These are phyloP conservation scores for Chamaecrista fasciculata DNA, from an alignment of 306 rosid genomes.

Conservation along the genomic window DNA sequence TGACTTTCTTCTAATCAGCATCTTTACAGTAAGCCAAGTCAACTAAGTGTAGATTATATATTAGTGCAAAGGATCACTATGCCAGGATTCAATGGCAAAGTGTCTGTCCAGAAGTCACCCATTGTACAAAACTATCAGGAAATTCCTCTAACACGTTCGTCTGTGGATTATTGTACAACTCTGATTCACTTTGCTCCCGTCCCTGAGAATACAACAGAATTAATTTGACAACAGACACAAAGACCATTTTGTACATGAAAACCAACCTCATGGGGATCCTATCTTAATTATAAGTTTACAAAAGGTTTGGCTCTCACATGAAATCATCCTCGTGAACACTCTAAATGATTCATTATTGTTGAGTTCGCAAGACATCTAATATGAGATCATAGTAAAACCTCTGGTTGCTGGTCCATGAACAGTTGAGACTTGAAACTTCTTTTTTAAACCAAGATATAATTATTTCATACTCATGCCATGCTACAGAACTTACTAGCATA, in stretches of 20 bases:
- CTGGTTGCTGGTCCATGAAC: background rate
- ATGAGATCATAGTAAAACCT: background rate
- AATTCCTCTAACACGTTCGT: conserved; percentile 61
- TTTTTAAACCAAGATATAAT: background rate
- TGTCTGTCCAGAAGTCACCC: conserved; percentile 71
- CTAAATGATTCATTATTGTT: background rate
- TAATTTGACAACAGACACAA: background rate
- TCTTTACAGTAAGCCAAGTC: conserved; percentile 24
- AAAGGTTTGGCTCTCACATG: background rate
- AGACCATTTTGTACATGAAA: background rate
- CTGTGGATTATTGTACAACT: conserved; percentile 22
- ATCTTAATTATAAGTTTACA: background rate
- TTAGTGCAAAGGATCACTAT: conserved; percentile 11
- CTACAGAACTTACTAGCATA: background rate
- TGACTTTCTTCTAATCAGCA: conserved; percentile 15
- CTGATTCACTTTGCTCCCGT: conserved; percentile 44
- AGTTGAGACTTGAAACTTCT: background rate
- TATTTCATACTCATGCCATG: background rate
- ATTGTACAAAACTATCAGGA: conserved; percentile 61
- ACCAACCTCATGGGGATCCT: background rate
- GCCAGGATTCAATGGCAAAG: conserved; percentile 53
- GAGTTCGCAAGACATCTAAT: background rate
- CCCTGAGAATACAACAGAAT: conserved; percentile 35
- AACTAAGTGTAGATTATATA: conserved; percentile 22
- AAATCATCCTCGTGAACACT: background rate